Percentiles rank a stretch among this genome's conserved stretches.
Conservation (phyloP, 1,284 basidiomycete genomes). For the Sanguinoderma infundibulare region DNA sequence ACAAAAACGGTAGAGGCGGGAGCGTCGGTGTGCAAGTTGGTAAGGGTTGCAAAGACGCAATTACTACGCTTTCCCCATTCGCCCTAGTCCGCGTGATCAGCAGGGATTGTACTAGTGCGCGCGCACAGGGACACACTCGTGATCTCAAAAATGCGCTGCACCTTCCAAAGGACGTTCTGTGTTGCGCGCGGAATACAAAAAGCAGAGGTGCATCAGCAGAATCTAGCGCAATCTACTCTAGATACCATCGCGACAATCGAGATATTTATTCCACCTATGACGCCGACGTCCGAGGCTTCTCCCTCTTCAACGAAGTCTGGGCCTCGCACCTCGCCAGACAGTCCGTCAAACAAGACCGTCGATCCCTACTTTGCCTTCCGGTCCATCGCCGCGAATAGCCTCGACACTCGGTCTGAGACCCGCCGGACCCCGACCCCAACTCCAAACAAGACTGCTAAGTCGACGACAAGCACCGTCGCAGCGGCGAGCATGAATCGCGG, state of each 20-base stretch:
- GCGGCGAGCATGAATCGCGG: constrained; percentile 89
- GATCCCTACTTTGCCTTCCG: constrained; percentile 7
- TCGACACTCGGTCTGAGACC: constrained; percentile 29
- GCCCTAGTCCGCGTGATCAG: constrained; percentile 1
- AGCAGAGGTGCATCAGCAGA: not conserved
- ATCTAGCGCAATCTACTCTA: not conserved
- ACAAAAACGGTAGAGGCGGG: not conserved
- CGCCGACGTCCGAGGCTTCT: not conserved
- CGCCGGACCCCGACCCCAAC: constrained; percentile 42
- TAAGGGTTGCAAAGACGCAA: not conserved
- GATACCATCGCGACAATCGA: not conserved
- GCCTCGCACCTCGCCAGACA: not conserved
- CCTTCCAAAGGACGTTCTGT: not conserved
- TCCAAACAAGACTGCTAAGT: constrained; percentile 59
- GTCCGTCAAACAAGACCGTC: not conserved
- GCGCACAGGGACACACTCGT: not conserved
- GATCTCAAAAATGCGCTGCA: constrained; percentile 1
- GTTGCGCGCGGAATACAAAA: not conserved
- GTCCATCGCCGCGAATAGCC: constrained; percentile 34
- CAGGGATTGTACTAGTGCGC: too few species aligned
- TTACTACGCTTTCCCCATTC: constrained; percentile 9
- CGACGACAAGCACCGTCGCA: constrained; percentile 54
- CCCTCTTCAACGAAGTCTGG: not conserved
- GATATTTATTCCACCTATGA: not conserved
- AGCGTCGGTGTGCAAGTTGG: not conserved